Conservation (phyloP, 1,284 basidiomycete species). For the Farysia itapuensis region DNA sequence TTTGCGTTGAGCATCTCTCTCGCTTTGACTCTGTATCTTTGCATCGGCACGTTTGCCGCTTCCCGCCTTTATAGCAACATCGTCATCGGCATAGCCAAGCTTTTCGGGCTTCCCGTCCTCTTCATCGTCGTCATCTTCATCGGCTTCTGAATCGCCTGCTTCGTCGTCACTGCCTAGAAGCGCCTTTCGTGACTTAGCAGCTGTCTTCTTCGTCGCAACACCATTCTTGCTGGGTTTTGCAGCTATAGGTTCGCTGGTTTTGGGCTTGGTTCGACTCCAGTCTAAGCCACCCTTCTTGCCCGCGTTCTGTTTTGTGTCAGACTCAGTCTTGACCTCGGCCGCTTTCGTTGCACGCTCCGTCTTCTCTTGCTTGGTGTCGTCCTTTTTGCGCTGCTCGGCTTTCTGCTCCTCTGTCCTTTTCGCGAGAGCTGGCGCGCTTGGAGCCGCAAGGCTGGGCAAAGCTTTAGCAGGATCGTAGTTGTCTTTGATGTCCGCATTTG, state of each 20-base stretch:
- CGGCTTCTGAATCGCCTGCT: constrained; percentile 12
- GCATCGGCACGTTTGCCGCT: constrained; percentile 31
- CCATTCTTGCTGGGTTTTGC: constrained; percentile 9
- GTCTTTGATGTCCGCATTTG: constrained; percentile 22
- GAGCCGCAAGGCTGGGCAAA: constrained; percentile 14
- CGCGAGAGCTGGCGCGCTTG: constrained; percentile 15
- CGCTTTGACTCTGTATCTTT: constrained; percentile 3
- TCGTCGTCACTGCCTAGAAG: constrained; percentile 37
- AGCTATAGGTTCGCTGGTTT: constrained; percentile 7
- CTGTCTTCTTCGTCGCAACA: constrained; percentile 1
- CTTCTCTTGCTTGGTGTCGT: constrained; percentile 7
- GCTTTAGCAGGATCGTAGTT: constrained; percentile 26
- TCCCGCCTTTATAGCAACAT: constrained; percentile 12
- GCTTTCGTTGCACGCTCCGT: constrained; percentile 2
- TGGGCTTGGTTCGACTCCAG: constrained; percentile 36
- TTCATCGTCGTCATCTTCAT: constrained; percentile 23
- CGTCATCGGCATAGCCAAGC: constrained; percentile 33
- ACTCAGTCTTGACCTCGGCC: neutral
- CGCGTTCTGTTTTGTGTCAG: constrained; percentile 7
- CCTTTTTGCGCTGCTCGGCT: neutral
- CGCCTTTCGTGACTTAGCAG: constrained; percentile 11
- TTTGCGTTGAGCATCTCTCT: constrained; percentile 2
- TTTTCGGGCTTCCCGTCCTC: constrained; percentile 27
- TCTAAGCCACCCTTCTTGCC: constrained; percentile 15
- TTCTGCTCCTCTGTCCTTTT: neutral